phyloP scores from a whole-genome alignment of 495 filamentous ascomycete genomes.

The Hyaloscypha hepaticicola region DNA sequence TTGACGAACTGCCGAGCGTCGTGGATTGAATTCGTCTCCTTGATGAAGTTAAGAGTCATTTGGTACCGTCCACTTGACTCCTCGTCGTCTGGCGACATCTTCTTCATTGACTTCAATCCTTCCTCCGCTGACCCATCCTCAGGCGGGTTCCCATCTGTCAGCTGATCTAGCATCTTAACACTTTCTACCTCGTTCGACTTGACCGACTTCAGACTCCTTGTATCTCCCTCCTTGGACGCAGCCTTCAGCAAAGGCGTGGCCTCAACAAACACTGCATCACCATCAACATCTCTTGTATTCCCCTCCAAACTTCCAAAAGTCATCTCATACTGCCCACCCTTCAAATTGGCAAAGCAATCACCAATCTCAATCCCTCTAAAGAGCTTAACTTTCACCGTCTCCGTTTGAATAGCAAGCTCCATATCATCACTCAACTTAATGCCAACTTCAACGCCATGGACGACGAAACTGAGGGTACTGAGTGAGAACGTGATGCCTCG shows the following conservation, averaged over 20 bases:
- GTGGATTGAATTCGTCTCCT: slow-evolving; percentile 29
- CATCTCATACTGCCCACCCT: slow-evolving; percentile 40
- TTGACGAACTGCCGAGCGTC: slow-evolving; percentile 26
- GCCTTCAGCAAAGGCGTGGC: slow-evolving; percentile 36
- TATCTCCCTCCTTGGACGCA: slow-evolving; percentile 26
- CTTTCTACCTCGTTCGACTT: not conserved
- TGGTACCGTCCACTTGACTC: slow-evolving; percentile 34
- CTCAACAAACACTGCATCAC: slow-evolving; percentile 31
- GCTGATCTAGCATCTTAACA: slow-evolving; percentile 21
- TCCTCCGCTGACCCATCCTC: slow-evolving; percentile 26
- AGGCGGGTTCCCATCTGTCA: slow-evolving; percentile 32
- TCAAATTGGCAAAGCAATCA: slow-evolving; percentile 40
- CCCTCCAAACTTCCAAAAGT: slow-evolving; percentile 35
- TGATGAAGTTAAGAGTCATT: slow-evolving; percentile 32
- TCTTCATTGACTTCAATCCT: slow-evolving; percentile 25
- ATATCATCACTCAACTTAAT: slow-evolving; percentile 40
- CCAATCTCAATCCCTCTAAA: slow-evolving; percentile 37
- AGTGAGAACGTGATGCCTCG: slow-evolving; percentile 38
- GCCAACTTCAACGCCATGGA: slow-evolving; percentile 40
- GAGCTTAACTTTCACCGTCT: slow-evolving; percentile 35
- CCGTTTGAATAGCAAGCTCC: slow-evolving; percentile 38
- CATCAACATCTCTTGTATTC: slow-evolving; percentile 24
- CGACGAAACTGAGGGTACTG: slow-evolving; percentile 34
- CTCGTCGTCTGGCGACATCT: slow-evolving; percentile 33
- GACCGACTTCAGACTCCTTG: not conserved